Base-by-base conservation (phyloP, 495 filamentous ascomycete genomes). In the Halenospora varia region DNA sequence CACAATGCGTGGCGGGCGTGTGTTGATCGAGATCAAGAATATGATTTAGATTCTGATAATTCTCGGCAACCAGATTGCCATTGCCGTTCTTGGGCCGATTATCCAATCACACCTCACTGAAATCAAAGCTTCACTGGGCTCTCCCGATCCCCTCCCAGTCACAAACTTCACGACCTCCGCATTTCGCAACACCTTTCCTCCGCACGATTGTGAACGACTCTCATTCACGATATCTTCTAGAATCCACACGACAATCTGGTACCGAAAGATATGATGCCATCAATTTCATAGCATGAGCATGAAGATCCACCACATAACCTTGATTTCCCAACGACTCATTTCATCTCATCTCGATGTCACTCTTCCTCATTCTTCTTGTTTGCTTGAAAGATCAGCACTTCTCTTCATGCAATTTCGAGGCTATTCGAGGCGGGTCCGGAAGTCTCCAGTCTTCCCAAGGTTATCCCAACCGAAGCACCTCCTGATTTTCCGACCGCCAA, bases 341-440 rank as follows among this genome's bases (percentile, higher is more conserved):
- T 11, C 22, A 25, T n/a, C 35, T 17, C 19, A 29, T 4, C 23
- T 25, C 49, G 49, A 18, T 35, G 23, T 39, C 18, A 17, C 49
- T 26, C 3, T 19, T 17, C n/a, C 6, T 35, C 26, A 10, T 17
- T 20, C 17, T n/a, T 10, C 19, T 18, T 52, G 15, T 15, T 1
- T 52, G 49, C 25, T 40, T 35, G 49, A 39, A 52, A 52, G 49
- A 52, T 40, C 49, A 52, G 3, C 49, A n/a, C 13, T 10, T 19
- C n/a, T 44, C 35, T 22, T 44, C 51, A 53, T 53, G 51, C 51
- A 45, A 42, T 40, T 13, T 6, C 8, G 25, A 4, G 23, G 11
- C 24, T 19, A 51, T 29, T 41, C 25, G 25, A 20, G 24, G 10
- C 48, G 20, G 17, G 3, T 17, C 19, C 9, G 11, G 9, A 17